These are phyloP conservation scores for Filosporella fistucella DNA, from an alignment of 495 filamentous ascomycete genomes.

Conservation along the genomic window DNA sequence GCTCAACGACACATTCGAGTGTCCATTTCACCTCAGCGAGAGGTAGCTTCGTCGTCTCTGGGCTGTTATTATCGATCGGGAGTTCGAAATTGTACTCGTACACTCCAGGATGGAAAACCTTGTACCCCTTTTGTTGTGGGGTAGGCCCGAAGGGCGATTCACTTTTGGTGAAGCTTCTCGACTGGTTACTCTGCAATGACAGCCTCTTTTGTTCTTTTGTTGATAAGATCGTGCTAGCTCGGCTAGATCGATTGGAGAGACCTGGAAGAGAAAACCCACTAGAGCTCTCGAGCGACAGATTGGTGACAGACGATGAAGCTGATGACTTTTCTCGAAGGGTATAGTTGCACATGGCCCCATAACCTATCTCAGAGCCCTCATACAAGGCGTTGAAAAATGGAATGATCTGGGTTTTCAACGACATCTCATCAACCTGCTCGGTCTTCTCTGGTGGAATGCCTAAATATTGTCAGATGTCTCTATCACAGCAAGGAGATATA, in stretches of 20 bases:
- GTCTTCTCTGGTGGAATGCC: constrained; percentile 87
- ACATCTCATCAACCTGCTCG: constrained; percentile 77
- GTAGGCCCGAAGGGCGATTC: constrained; percentile 53
- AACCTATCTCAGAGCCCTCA: constrained; percentile 43
- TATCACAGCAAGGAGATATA: not conserved
- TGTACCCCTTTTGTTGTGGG: constrained; percentile 84
- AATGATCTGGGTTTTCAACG: constrained; percentile 69
- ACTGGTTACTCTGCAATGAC: constrained; percentile 74
- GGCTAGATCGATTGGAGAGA: constrained; percentile 15
- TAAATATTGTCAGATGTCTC: constrained; percentile 26
- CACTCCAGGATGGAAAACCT: constrained; percentile 82
- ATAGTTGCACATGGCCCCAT: constrained; percentile 55
- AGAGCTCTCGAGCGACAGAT: constrained; percentile 23
- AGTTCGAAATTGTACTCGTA: constrained; percentile 96
- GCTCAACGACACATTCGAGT: constrained; percentile 81
- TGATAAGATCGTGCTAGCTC: constrained; percentile 27
- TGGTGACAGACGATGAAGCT: constrained; percentile 19
- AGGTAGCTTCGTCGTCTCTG: constrained; percentile 88
- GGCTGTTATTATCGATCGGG: constrained; percentile 84
- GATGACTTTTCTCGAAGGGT: constrained; percentile 28
- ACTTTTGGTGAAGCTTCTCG: constrained; percentile 81
- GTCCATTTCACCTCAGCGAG: constrained; percentile 87
- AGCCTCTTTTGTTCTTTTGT: constrained; percentile 54
- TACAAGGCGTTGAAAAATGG: constrained; percentile 78
- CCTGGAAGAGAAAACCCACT: constrained; percentile 8